A percentile compares a stretch with the other conserved stretches of the same genome.
Conservation (phyloP, 73 alveolate species). For the Paramecium biaurelia region DNA sequence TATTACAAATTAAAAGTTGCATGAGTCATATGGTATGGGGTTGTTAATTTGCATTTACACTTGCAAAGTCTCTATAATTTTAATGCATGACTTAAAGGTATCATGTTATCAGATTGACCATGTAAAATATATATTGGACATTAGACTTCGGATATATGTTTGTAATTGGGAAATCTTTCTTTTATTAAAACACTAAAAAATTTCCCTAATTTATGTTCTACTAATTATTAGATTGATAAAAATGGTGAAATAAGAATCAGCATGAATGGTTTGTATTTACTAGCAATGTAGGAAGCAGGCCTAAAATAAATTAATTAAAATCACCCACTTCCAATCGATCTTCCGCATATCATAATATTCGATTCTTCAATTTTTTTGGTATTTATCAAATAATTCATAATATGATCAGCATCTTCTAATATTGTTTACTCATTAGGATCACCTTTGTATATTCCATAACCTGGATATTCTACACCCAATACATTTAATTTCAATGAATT, state of each 20-base stretch:
- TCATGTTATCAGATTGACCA: constrained; percentile 72
- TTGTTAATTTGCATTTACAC: not conserved
- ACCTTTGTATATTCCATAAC: constrained; percentile 89
- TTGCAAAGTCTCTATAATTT: not conserved
- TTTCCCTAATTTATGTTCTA: constrained; percentile 35
- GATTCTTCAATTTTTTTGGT: constrained; percentile 41
- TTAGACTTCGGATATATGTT: constrained; percentile 43
- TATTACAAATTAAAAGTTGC: not conserved
- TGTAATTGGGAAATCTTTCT: constrained; percentile 29
- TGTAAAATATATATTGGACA: constrained; percentile 72
- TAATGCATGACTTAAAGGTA: constrained; percentile 73
- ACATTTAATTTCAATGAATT: constrained; percentile 79
- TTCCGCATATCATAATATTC: constrained; percentile 72
- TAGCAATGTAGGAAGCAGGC: constrained; percentile 78
- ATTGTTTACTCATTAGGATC: constrained; percentile 73
- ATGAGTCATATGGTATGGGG: constrained; percentile 20
- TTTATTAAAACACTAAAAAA: not conserved
- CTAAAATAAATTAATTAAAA: not conserved
- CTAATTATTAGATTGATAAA: constrained; percentile 79
- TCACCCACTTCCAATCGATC: constrained; percentile 82
- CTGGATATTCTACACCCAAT: constrained; percentile 94
- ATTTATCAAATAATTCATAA: constrained; percentile 69
- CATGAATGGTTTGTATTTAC: constrained; percentile 68
- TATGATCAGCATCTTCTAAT: constrained; percentile 77
- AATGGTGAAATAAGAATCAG: constrained; percentile 87